Evolutionary conservation across 1,139 yeast genomes (phyloP).

Genomic region (Saccharomyces pastorianus): DNA sequence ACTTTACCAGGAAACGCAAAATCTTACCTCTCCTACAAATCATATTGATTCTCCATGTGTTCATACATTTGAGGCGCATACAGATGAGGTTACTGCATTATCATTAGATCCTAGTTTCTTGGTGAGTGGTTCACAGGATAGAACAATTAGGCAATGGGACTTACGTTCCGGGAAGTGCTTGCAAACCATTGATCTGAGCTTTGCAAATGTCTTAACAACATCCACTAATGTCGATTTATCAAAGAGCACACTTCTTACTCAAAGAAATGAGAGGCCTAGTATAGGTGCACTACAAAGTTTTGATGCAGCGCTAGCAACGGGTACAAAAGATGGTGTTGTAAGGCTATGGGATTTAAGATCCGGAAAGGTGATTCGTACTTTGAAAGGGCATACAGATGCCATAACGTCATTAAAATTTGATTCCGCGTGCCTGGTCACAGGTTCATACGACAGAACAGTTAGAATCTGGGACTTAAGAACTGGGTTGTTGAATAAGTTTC

Average conservation of each 20-base stretch:
- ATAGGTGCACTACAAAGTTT: conserved; percentile 38
- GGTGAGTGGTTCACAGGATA: conserved; percentile 89
- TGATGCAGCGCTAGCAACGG: conserved; percentile 68
- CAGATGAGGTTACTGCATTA: conserved; percentile 56
- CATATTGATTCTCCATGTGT: conserved; percentile 29
- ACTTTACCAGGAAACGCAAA: conserved; percentile 22
- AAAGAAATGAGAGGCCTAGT: conserved; percentile 11
- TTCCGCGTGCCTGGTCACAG: conserved; percentile 52
- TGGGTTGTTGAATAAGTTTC: conserved; percentile 53
- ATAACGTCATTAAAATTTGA: conserved; percentile 65
- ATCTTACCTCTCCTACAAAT: conserved; percentile 21
- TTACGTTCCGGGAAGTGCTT: conserved; percentile 59
- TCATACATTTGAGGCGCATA: conserved; percentile 50
- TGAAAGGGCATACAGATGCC: conserved; percentile 65
- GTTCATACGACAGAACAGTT: conserved; percentile 55
- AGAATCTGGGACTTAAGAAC: conserved; percentile 68
- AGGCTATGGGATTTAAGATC: conserved; percentile 69
- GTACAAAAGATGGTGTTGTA: conserved; percentile 68
- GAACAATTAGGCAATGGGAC: conserved; percentile 74
- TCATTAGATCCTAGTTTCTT: conserved; percentile 53
- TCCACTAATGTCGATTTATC: conserved; percentile 9
- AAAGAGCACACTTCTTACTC: conserved; percentile 9
- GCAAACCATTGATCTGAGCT: conserved; percentile 28
- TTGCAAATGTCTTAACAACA: conserved; percentile 9
- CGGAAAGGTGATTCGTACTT: conserved; percentile 57